A percentile compares a stretch with the other conserved stretches of the same genome.
phyloP scores from a whole-genome alignment of 805 yeast genomes.

The Wickerhamiella azymoides region DNA sequence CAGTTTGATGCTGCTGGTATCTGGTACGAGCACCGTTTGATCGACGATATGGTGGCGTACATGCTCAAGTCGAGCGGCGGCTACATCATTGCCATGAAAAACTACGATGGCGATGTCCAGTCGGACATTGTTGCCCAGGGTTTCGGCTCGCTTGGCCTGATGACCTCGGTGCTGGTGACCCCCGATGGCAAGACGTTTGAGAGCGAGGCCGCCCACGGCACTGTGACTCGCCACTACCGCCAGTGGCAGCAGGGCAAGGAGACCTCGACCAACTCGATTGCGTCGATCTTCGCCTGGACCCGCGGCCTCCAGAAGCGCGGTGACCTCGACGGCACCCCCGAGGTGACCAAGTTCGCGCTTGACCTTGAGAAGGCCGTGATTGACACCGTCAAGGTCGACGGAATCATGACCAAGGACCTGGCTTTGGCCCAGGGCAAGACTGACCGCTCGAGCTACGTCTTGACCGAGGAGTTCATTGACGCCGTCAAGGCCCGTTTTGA shows the following conservation, averaged over 20 bases:
- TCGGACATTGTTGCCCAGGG: slow-evolving; percentile 97
- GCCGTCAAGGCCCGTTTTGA: slow-evolving; percentile 59
- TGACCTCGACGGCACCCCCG: slow-evolving; percentile 72
- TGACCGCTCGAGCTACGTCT: slow-evolving; percentile 66
- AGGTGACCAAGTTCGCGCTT: slow-evolving; percentile 67
- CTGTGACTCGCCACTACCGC: slow-evolving; percentile 94
- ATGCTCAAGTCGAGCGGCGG: slow-evolving; percentile 96
- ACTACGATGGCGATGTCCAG: slow-evolving; percentile 96
- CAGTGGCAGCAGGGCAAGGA: slow-evolving; percentile 94
- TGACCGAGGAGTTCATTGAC: slow-evolving; percentile 82
- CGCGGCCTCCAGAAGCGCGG: slow-evolving; percentile 92
- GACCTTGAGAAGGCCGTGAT: slow-evolving; percentile 69
- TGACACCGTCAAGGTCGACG: slow-evolving; percentile 71
- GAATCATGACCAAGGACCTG: slow-evolving; percentile 91
- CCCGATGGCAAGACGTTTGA: slow-evolving; percentile 95
- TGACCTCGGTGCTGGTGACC: slow-evolving; percentile 95
- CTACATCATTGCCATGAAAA: slow-evolving; percentile 87
- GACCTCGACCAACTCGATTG: slow-evolving; percentile 94
- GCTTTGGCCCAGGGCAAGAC: slow-evolving; percentile 84
- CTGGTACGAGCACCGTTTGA: slow-evolving; percentile 93
- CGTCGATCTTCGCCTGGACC: slow-evolving; percentile 94
- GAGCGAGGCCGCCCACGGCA: slow-evolving; percentile 98
- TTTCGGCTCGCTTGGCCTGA: slow-evolving; percentile 88
- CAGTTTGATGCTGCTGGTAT: slow-evolving; percentile 69
- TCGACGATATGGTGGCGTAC: slow-evolving; percentile 98